Percentiles rank a stretch among this genome's conserved stretches.
phyloP scores from a whole-genome alignment of 768 basidiomycete genomes.

The Termitomyces heimii region DNA sequence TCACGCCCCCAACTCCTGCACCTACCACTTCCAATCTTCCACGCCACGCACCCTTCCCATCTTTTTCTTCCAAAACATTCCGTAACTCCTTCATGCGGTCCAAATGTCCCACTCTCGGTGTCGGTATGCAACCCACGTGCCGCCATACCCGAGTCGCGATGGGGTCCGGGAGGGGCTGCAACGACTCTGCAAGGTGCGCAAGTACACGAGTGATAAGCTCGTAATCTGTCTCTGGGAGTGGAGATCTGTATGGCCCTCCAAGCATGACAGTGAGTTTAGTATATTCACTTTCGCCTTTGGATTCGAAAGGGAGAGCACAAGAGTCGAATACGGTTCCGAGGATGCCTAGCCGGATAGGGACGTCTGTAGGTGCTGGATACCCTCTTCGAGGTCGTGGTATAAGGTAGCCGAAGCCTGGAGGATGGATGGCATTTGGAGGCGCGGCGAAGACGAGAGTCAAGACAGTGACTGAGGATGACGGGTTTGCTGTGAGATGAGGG shows the following conservation, averaged over 20 bases:
- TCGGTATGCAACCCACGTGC: conserved; percentile 74
- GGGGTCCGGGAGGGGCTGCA: conserved; percentile 50
- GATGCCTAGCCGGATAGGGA: conserved; percentile 35
- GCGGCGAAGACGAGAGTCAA: conserved; percentile 80
- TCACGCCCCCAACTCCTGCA: conserved; percentile 84
- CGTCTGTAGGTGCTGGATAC: conserved; percentile 28
- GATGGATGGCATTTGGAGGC: conserved; percentile 51
- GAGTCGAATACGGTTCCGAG: conserved; percentile 93
- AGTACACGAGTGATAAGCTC: conserved; percentile 22
- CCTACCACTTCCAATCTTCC: conserved; percentile 58
- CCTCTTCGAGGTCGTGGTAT: conserved; percentile 68
- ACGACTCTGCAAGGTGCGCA: conserved; percentile 35
- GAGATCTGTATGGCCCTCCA: conserved; percentile 63
- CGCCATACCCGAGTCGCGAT: conserved; percentile 44
- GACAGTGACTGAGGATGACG: conserved; percentile 78
- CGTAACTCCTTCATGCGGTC: conserved; percentile 59
- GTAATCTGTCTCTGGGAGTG: conserved; percentile 18
- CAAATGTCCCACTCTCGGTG: conserved; percentile 65
- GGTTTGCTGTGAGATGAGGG: conserved; percentile 66
- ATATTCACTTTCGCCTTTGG: conserved; percentile 22
- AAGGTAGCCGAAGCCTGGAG: conserved; percentile 91
- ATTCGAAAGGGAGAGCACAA: conserved; percentile 40
- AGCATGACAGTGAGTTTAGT: conserved; percentile 90
- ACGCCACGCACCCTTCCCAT: conserved; percentile 20
- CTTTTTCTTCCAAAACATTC: conserved; percentile 37